Evolutionary conservation across 805 yeast genomes (phyloP).

Genomic region (Sporopachydermia lactativora): DNA sequence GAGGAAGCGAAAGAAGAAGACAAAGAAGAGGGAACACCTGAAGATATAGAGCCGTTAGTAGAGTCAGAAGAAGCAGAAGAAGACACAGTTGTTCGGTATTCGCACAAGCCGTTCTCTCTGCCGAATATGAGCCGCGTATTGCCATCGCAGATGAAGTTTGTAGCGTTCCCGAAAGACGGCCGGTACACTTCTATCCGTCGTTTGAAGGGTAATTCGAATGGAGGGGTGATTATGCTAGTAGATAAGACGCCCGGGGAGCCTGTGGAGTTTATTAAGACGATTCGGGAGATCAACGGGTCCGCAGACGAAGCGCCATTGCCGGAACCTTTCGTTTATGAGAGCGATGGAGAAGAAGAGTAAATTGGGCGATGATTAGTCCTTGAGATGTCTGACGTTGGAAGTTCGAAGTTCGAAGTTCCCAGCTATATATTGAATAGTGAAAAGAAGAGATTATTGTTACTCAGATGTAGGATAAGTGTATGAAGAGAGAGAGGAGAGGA

Average conservation of each 20-base stretch:
- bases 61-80: slow-evolving; percentile 11
- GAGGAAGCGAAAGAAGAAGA: slow-evolving; percentile 12
- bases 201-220: slow-evolving; percentile 35
- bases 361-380: too few relatives aligned
- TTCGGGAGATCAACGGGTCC: slow-evolving; percentile 60
- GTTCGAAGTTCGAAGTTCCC: too few relatives aligned
- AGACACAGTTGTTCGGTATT: slow-evolving; percentile 9
- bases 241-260: slow-evolving; percentile 52
- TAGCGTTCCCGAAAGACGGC: slow-evolving; percentile 60
- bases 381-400: too few relatives aligned
- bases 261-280: slow-evolving; percentile 60
- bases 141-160: slow-evolving; percentile 76
- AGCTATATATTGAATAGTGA: too few relatives aligned
- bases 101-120: slow-evolving; percentile 33
- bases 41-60: slow-evolving; percentile 9
- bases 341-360: slow-evolving; percentile 8
- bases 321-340: slow-evolving; percentile 23
- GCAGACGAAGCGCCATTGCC: slow-evolving; percentile 37
- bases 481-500: too few relatives aligned
- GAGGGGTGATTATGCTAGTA: slow-evolving; percentile 59
- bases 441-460: too few relatives aligned
- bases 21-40: slow-evolving; percentile 6
- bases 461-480: too few relatives aligned
- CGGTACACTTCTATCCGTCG: slow-evolving; percentile 77
- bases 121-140: slow-evolving; percentile 77